Percentiles rank a stretch among this genome's conserved stretches.
These are phyloP conservation scores for Batkoa obscura DNA, from an alignment of 371 early-diverging fungal species.

Conservation along the genomic window DNA sequence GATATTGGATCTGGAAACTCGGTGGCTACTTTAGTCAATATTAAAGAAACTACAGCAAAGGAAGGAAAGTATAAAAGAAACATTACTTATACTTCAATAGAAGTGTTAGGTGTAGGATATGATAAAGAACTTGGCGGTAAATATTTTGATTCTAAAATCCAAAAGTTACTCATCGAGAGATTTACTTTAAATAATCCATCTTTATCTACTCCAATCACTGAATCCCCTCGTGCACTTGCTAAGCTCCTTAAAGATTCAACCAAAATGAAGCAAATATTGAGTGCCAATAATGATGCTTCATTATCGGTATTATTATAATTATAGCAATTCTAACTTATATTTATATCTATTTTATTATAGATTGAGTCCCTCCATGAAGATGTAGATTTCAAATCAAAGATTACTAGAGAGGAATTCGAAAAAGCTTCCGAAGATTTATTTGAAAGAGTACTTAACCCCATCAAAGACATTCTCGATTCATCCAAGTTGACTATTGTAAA, in stretches of 20 bases:
- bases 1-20: slow-evolving; percentile 96
- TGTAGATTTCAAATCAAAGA: slow-evolving; percentile 52
- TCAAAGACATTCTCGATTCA: slow-evolving; percentile 40
- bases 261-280: slow-evolving; percentile 86
- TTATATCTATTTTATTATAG: slow-evolving; percentile 12
- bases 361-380: slow-evolving; percentile 77
- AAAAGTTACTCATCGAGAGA: slow-evolving; percentile 44
- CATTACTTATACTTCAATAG: slow-evolving; percentile 40
- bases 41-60: slow-evolving; percentile 38
- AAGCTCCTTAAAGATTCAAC: slow-evolving; percentile 78
- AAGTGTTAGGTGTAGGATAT: slow-evolving; percentile 60
- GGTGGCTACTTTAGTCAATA: slow-evolving; percentile 64
- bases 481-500: slow-evolving; percentile 46
- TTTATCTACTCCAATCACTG: slow-evolving; percentile 19
- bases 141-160: slow-evolving; percentile 61
- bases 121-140: slow-evolving; percentile 79
- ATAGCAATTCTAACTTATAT: neutral
- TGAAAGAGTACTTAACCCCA: slow-evolving; percentile 46
- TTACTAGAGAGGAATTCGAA: slow-evolving; percentile 67
- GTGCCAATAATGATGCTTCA: slow-evolving; percentile 71
- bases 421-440: slow-evolving; percentile 36
- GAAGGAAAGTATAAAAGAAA: slow-evolving; percentile 23
- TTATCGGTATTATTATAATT: slow-evolving; percentile 42
- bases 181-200: slow-evolving; percentile 26
- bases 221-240: slow-evolving; percentile 60